Conservation (phyloP, 345 rosid genomes). For the Eucalyptus microcorys region DNA sequence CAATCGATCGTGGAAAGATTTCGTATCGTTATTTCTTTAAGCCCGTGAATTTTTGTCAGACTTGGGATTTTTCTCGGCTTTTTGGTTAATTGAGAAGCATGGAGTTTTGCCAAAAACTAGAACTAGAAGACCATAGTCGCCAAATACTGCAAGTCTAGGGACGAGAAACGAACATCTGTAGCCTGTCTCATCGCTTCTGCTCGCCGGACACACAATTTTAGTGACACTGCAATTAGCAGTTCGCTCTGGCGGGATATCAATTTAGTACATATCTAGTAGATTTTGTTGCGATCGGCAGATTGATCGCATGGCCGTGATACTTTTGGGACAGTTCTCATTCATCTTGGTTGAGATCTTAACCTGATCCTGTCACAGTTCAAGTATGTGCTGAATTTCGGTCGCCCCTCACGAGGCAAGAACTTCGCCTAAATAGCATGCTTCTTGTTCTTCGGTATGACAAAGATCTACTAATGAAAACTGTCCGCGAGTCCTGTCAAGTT, state of each 20-base stretch:
- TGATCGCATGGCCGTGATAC: background rate
- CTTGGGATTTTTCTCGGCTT: background rate
- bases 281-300: background rate
- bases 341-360: background rate
- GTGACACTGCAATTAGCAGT: background rate
- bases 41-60: background rate
- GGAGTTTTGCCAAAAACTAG: background rate
- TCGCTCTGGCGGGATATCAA: background rate
- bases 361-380: background rate
- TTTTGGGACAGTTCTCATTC: background rate
- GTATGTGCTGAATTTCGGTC: background rate
- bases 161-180: background rate
- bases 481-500: background rate
- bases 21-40: background rate
- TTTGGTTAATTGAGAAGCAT: background rate
- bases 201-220: background rate
- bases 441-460: background rate
- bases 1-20: background rate
- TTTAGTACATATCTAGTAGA: background rate
- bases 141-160: background rate
- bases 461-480: background rate
- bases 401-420: background rate
- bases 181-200: background rate
- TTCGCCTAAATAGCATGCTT: background rate
- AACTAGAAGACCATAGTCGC: background rate